Evolutionary conservation across 1,284 basidiomycete species (phyloP), one percentile per base, ranked within the genome.

Genomic region (Coriolopsis trogii): DNA sequence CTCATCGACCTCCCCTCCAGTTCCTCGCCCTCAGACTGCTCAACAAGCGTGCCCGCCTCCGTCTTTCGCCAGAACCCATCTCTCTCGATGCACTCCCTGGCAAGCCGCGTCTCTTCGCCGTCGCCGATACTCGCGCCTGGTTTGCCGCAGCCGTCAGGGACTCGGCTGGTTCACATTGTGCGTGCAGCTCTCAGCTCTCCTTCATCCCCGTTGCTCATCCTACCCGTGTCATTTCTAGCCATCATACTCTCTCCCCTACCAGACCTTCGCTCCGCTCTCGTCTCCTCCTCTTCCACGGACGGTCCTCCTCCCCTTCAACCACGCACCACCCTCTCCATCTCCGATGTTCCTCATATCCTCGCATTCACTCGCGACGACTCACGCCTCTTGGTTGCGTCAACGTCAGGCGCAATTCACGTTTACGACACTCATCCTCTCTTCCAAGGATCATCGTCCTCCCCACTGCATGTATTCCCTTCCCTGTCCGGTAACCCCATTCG

Each of bases 11-110:
- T 34, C 37, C 20, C 20, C 38, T 42, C 10, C 55, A 80, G 79
- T 81, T 79, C 53, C 67, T 80, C 12, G 70, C 73, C 1, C 63
- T 81, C 16, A 72, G 74, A 10, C 68, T 78, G n/a, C 50, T 81
- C 31, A 80, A 80, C 62, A 89, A 85, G 63, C 78, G 81, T 49
- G 71, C 78, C 30, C 82, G 87, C 54, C 72, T 86, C 38, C 74
- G 75, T 45, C 66, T 90, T 10, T 89, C 87, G 12, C 65, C 73
- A 4, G 63, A 75, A 18, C 71, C 76, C 2, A 65, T 85, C 16
- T 70, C 75, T 53, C 69, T 79, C 20, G 64, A 76, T 13, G 54
- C 71, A 2, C 61, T 77, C 41, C 71, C 75, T 1, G 68, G 68
- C 9, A 76, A 70, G 46, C 59, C 66, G 52, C 59, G 73, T 58